phyloP scores from a whole-genome alignment of 106 monocot genomes.

The Gastrodia elata region DNA sequence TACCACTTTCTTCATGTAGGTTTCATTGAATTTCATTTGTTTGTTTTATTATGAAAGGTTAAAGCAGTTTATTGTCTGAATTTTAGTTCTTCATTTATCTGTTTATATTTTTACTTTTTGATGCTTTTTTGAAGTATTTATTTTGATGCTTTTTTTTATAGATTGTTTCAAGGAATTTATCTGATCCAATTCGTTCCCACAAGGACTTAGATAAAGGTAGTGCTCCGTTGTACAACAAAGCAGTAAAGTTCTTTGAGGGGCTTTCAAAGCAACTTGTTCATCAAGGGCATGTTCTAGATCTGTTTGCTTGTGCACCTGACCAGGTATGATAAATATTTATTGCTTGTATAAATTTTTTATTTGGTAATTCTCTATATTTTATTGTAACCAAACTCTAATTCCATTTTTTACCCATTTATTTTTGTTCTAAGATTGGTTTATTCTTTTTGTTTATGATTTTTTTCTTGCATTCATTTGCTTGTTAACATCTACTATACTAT shows the following conservation, averaged over 20 bases:
- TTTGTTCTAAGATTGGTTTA: not conserved
- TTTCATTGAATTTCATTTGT: not conserved
- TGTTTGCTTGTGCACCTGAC: constrained; percentile 98
- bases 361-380: not conserved
- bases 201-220: constrained; percentile 87
- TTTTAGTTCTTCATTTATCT: not conserved
- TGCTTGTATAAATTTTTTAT: not conserved
- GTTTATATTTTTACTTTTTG: constrained; percentile 1
- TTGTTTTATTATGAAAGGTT: constrained; percentile 4
- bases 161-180: constrained; percentile 79
- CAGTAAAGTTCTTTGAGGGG: constrained; percentile 79
- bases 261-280: constrained; percentile 93
- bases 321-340: constrained; percentile 37
- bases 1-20: not conserved
- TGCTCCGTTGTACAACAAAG: constrained; percentile 69
- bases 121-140: not conserved
- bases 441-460: not conserved
- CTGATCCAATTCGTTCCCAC: constrained; percentile 95
- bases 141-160: constrained; percentile 23
- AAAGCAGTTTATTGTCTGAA: not conserved
- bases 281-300: constrained; percentile 96
- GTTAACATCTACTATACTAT: not conserved
- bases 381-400: not conserved
- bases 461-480: not conserved
- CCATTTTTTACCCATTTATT: not conserved